These are phyloP conservation scores for Spironucleus salmonicida DNA, from an alignment of 208 protist genomes.

Conservation along the genomic window DNA sequence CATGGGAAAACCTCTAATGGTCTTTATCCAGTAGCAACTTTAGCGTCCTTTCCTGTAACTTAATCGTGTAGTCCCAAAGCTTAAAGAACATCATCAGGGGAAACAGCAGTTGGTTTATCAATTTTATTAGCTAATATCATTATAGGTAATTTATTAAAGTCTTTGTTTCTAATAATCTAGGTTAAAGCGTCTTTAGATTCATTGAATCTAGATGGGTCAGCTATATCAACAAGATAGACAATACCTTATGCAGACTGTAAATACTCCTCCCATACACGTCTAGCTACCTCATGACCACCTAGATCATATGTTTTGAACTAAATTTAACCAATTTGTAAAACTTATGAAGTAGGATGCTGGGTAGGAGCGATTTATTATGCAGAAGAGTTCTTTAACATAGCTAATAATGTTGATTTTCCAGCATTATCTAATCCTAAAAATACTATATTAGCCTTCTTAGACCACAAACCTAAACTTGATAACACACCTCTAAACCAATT, in stretches of 20 bases:
- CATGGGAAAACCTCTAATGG: constrained; percentile 42
- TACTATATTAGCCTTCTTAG: constrained; percentile 28
- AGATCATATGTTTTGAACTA: constrained; percentile 80
- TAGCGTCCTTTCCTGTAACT: constrained; percentile 10
- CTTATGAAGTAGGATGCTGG: constrained; percentile 57
- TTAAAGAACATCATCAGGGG: neutral
- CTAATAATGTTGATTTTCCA: constrained; percentile 40
- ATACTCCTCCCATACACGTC: constrained; percentile 70
- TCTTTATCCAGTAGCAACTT: neutral
- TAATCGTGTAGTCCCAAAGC: neutral
- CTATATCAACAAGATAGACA: constrained; percentile 93
- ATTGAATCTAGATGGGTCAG: constrained; percentile 72
- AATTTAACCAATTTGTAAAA: constrained; percentile 87
- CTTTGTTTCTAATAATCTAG: constrained; percentile 46
- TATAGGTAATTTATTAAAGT: constrained; percentile 26
- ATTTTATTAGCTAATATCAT: constrained; percentile 41
- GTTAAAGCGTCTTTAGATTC: constrained; percentile 84
- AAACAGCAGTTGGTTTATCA: constrained; percentile 35
- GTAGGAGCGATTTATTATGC: constrained; percentile 30
- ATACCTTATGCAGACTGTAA: constrained; percentile 85
- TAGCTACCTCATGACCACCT: constrained; percentile 37
- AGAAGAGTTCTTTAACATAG: constrained; percentile 37
- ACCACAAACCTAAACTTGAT: constrained; percentile 3
- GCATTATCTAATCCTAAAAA: constrained; percentile 46
- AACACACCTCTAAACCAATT: neutral